Evolutionary conservation across 495 filamentous ascomycete species (phyloP), one percentile per base, ranked within the genome.

Genomic region (Hypoxylon fragiforme): DNA sequence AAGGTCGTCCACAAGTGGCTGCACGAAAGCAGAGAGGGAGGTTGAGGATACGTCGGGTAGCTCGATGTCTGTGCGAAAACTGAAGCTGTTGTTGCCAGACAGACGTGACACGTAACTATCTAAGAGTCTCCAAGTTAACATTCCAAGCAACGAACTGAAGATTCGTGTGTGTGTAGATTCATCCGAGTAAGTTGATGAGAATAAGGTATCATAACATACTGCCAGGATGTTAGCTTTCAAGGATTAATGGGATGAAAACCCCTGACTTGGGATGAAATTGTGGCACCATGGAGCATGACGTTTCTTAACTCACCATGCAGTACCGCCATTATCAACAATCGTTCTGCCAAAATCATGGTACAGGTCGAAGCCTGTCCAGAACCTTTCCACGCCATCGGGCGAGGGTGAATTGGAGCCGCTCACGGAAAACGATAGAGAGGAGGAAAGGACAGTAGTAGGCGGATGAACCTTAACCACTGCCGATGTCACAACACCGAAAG

Each of bases 401-500:
- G 44, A 57, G 35, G 78, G 73, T 14, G 65, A 68, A 8, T 70
- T 73, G 4, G 69, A 50, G 3, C 73, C 72, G 1, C 70, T 64
- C 2, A 68, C 66, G 35, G 68, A 66, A 16, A 66, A 66, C 0
- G 46, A 37, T 13, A 65, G 66, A 6, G 70, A 51, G 2, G 54
- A 53, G 15, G 60, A 36, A 0, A 67, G 47, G 53, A 80, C 14
- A 2, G 16, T 55, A 2, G 55, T 67, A 0, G 47, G 22, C 3
- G 64, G 62, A 16, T 67, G 48, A 30, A 66, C 72, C 50, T 76
- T 77, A 13, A 76, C 61, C 12, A 73, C 63, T 19, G 71, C 60
- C 4, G 75, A 78, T 24, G 66, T 70, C 9, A 84, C 77, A 3
- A 83, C 72, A 2, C 77, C 74, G 53, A 73, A 84, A 9, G 77